These are phyloP conservation scores for Falciphora oryzae DNA, from an alignment of 2,329 filamentous ascomycete genomes.

Conservation along the genomic window DNA sequence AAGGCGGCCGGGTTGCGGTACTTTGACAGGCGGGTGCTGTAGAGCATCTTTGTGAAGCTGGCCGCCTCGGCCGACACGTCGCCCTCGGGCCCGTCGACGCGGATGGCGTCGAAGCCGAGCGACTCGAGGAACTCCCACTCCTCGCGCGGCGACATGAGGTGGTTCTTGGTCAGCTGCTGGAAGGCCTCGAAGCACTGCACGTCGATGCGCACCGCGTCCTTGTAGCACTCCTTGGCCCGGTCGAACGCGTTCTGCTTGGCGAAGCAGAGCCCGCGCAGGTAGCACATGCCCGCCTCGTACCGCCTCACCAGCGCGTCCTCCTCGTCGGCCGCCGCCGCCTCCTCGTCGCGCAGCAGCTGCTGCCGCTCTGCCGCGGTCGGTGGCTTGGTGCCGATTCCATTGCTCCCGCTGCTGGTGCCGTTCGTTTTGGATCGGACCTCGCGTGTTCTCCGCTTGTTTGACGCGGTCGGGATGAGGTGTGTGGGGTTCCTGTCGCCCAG, in stretches of 20 bases:
- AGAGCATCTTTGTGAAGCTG: conserved; percentile 92
- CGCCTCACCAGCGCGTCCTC: conserved; percentile 72
- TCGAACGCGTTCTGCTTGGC: conserved; percentile 98
- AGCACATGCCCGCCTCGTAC: conserved; percentile 97
- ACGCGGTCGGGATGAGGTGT: conserved; percentile 67
- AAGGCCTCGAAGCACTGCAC: conserved; percentile 98
- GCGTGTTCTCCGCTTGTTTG: conserved; percentile 64
- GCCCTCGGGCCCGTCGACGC: conserved; percentile 46
- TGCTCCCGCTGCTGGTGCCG: conserved; percentile 29
- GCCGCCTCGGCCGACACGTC: conserved; percentile 72
- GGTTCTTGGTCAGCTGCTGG: conserved; percentile 95
- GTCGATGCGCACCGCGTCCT: conserved; percentile 92
- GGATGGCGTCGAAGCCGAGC: conserved; percentile 82
- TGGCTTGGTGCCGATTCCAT: conserved; percentile 22
- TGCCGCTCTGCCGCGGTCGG: conserved; percentile 4
- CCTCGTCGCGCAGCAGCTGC: conserved; percentile 11
- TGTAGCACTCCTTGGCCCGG: conserved; percentile 96
- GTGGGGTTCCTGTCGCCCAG: conserved; percentile 93
- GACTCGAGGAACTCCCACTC: conserved; percentile 86
- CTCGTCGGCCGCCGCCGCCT: conserved; percentile 32
- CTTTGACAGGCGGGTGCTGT: conserved; percentile 91
- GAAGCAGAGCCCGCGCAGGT: conserved; percentile 86
- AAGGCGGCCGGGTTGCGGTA: conserved; percentile 85
- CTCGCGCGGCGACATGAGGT: conserved; percentile 80
- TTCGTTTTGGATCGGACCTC: conserved; percentile 11